Conservation (phyloP, 192 early-diverging fungal genomes). For the Chytriomyces sp. region DNA sequence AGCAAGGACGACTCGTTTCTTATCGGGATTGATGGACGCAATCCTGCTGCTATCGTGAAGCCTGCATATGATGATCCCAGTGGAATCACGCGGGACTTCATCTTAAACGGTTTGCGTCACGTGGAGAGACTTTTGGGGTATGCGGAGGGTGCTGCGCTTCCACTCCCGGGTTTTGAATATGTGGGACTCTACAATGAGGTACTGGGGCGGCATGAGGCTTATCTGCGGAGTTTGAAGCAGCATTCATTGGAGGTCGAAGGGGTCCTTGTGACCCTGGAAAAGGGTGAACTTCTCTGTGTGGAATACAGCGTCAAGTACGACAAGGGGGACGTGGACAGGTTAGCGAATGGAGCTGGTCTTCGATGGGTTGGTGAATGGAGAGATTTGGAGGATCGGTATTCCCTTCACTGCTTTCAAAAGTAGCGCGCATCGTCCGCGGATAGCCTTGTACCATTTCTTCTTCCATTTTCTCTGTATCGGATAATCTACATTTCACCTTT, state of each 20-base stretch:
- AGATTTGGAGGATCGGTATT: constrained; percentile 45
- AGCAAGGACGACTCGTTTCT: constrained; percentile 67
- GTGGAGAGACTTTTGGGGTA: constrained; percentile 66
- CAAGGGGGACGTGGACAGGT: constrained; percentile 48
- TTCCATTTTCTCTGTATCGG: not conserved
- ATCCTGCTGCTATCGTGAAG: constrained; percentile 66
- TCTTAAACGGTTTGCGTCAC: constrained; percentile 83
- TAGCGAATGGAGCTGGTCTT: constrained; percentile 34
- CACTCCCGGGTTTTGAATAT: constrained; percentile 76
- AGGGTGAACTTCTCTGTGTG: constrained; percentile 83
- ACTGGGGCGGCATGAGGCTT: constrained; percentile 80
- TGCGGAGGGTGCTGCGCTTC: constrained; percentile 17
- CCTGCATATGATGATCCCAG: constrained; percentile 84
- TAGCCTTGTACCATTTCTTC: not conserved
- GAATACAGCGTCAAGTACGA: constrained; percentile 90
- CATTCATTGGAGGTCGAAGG: constrained; percentile 42
- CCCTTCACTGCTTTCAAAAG: constrained; percentile 23
- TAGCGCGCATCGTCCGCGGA: not conserved
- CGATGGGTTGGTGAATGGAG: constrained; percentile 43
- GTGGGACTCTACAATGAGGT: constrained; percentile 71
- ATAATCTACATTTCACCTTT: not conserved
- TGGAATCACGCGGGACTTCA: constrained; percentile 77
- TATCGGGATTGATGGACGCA: constrained; percentile 85
- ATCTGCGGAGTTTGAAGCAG: constrained; percentile 62
- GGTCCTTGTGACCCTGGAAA: constrained; percentile 39